Conservation (phyloP, 805 yeast species). For the Wickerhamomyces chaumierensis region DNA sequence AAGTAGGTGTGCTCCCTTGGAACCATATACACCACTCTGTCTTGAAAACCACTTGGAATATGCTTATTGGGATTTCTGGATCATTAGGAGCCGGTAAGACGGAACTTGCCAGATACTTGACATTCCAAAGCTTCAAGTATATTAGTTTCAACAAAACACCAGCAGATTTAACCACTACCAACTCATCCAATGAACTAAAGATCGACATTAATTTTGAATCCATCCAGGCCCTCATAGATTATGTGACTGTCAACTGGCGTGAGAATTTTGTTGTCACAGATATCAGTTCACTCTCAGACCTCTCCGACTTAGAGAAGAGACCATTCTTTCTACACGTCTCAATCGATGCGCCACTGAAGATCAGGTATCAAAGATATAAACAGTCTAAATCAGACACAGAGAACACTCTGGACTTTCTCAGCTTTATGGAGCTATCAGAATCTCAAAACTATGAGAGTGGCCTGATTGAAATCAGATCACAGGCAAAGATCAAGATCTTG, state of each 20-base stretch:
- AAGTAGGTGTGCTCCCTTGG: too few relatives aligned
- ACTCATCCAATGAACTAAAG: constrained; percentile 1
- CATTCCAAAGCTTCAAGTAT: constrained; percentile 38
- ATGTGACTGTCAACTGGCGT: constrained; percentile 59
- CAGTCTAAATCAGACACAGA: constrained; percentile 16
- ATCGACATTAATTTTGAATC: constrained; percentile 24
- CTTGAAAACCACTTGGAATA: constrained; percentile 13
- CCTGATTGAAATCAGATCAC: constrained; percentile 30
- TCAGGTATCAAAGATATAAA: constrained; percentile 27
- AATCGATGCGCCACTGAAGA: constrained; percentile 56
- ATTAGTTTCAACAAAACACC: constrained; percentile 17
- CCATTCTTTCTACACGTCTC: constrained; percentile 80
- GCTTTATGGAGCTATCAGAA: constrained; percentile 32
- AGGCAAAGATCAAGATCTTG: constrained; percentile 47
- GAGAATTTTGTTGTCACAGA: constrained; percentile 47
- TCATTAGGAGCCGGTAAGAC: constrained; percentile 56
- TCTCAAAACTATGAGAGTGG: constrained; percentile 17
- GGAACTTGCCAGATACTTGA: constrained; percentile 48
- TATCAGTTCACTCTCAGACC: constrained; percentile 29
- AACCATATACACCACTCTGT: too few relatives aligned
- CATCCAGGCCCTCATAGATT: constrained; percentile 37
- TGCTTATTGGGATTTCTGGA: constrained; percentile 74
- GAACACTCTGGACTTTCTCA: constrained; percentile 11
- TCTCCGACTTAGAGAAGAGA: constrained; percentile 43
- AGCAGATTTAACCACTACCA: too few relatives aligned